Conservation (phyloP, 305 asterid species). For the Fraxinus sp. region DNA sequence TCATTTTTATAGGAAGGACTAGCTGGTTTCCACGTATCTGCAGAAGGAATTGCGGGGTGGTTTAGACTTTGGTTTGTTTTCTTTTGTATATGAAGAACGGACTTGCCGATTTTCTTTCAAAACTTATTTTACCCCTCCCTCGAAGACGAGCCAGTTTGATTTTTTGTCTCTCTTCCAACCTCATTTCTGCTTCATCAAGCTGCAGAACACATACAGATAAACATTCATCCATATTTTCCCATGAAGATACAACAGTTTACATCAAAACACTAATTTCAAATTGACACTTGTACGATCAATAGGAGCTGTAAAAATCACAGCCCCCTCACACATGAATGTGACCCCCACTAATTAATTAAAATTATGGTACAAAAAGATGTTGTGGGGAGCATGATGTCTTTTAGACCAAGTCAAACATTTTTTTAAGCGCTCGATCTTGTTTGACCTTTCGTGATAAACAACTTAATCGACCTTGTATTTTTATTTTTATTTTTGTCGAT, state of each 20-base stretch:
- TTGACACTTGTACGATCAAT: neutral
- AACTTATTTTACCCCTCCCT: neutral
- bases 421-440: no score
- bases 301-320: no score
- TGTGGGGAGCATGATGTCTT: neutral
- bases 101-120: neutral
- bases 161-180: slow-evolving; percentile 53
- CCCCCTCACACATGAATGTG: no score
- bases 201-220: slow-evolving; percentile 35
- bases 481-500: neutral
- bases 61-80: slow-evolving; percentile 38
- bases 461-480: neutral
- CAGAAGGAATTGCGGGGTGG: slow-evolving; percentile 36
- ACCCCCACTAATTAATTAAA: no score
- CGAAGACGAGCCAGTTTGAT: slow-evolving; percentile 53
- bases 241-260: neutral
- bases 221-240: slow-evolving; percentile 7
- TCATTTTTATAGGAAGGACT: slow-evolving; percentile 27
- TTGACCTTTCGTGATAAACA: neutral
- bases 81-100: slow-evolving; percentile 28
- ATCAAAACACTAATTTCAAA: neutral
- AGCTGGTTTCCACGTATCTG: slow-evolving; percentile 28
- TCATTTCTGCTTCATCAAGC: slow-evolving; percentile 68
- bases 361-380: no score
- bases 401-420: neutral